Evolutionary conservation across 2,329 filamentous ascomycete genomes (phyloP).

Genomic region (Orbilia javanica): DNA sequence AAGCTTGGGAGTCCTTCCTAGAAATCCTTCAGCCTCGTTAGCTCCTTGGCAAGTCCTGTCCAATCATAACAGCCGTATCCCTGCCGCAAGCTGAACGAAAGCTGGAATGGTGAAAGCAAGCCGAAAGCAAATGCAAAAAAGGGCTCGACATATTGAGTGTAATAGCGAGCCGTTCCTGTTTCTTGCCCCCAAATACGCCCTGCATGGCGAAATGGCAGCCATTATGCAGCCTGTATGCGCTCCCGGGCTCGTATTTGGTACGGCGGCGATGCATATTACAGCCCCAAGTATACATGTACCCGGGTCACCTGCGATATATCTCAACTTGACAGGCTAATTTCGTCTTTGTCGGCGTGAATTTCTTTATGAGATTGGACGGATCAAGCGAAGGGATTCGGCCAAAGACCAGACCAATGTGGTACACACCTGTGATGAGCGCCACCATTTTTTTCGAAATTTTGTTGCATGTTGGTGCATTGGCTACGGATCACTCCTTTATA

Average conservation of each 20-base stretch:
- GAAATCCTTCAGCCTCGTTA: conserved; percentile 56
- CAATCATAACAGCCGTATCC: conserved; percentile 25
- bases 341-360: conserved; percentile 35
- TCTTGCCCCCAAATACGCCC: conserved; percentile 1
- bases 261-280: background rate
- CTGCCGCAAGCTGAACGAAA: conserved; percentile 13
- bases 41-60: conserved; percentile 35
- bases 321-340: conserved; percentile 28
- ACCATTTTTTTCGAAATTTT: conserved; percentile 23
- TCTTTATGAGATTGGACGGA: conserved; percentile 34
- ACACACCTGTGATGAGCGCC: conserved; percentile 24
- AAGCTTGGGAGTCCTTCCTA: background rate
- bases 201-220: conserved; percentile 27
- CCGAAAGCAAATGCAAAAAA: background rate
- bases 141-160: background rate
- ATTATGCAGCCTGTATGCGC: conserved; percentile 1
- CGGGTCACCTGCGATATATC: conserved; percentile 24
- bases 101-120: background rate
- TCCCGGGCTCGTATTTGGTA: background rate
- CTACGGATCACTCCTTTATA: conserved; percentile 46
- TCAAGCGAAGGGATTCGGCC: conserved; percentile 15
- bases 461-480: conserved; percentile 4
- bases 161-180: background rate
- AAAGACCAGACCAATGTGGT: conserved; percentile 12
- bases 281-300: background rate